These are phyloP conservation scores for Citrus medica DNA, from an alignment of 345 rosid genomes.

Conservation along the genomic window DNA sequence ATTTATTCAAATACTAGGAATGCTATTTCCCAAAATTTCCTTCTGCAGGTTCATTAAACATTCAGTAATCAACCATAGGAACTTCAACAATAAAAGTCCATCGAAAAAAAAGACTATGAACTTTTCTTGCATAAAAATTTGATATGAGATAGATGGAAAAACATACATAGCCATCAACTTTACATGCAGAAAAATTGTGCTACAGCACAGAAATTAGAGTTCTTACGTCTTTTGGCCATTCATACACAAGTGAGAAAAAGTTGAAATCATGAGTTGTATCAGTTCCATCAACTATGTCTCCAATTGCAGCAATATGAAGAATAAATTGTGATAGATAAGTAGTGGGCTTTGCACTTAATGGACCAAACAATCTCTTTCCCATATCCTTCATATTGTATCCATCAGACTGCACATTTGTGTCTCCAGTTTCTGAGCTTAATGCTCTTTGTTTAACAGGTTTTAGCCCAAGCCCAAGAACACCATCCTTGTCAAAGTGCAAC, in stretches of 20 bases:
- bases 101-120: background rate
- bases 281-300: slow-evolving; percentile 98
- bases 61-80: background rate
- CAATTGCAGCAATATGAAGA: slow-evolving; percentile 93
- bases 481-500: slow-evolving; percentile 51
- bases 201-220: slow-evolving; percentile 10
- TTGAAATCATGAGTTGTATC: slow-evolving; percentile 99
- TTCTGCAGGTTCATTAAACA: background rate
- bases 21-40: background rate
- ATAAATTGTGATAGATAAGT: slow-evolving; percentile 91
- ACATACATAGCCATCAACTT: slow-evolving; percentile 7
- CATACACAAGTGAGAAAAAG: slow-evolving; percentile 88
- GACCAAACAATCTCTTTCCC: slow-evolving; percentile 78
- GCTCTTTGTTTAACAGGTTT: slow-evolving; percentile 50
- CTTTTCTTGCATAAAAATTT: background rate
- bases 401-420: slow-evolving; percentile 41
- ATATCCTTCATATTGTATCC: slow-evolving; percentile 64
- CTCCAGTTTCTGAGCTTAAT: slow-evolving; percentile 40
- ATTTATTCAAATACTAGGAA: background rate
- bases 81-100: slow-evolving; percentile 5
- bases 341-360: slow-evolving; percentile 72
- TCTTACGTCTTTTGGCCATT: slow-evolving; percentile 99
- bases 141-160: background rate
- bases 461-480: slow-evolving; percentile 90
- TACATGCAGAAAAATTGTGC: slow-evolving; percentile 4